A percentile compares a stretch with the other conserved stretches of the same genome.
These are phyloP conservation scores for Chlorella sp. DNA, from an alignment of 139 green algal species.

Conservation along the genomic window DNA sequence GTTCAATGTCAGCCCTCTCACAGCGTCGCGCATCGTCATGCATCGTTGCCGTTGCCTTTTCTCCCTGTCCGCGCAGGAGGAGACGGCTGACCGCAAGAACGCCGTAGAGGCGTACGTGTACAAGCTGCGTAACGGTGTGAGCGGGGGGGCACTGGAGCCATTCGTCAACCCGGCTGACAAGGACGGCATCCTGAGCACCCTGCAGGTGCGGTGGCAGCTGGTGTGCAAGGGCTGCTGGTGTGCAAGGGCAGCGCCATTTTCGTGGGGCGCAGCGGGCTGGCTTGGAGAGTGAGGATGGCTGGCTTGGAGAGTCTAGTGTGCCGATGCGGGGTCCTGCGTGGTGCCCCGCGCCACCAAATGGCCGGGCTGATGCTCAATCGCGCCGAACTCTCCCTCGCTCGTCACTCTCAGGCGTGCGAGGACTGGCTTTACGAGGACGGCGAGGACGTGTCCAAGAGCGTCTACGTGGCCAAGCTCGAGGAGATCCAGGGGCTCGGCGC, in stretches of 20 bases:
- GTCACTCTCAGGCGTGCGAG: constrained; percentile 68
- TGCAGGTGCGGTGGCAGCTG: background rate
- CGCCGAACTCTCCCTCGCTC: too few relatives aligned
- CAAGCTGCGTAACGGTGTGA: constrained; percentile 73
- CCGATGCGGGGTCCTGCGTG: too few relatives aligned
- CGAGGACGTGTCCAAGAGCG: constrained; percentile 88
- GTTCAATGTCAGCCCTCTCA: too few relatives aligned
- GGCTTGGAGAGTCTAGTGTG: too few relatives aligned
- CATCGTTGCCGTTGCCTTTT: too few relatives aligned
- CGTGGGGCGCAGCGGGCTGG: too few relatives aligned
- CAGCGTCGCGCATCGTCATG: too few relatives aligned
- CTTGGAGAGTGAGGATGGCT: too few relatives aligned
- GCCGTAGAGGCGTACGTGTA: constrained; percentile 94
- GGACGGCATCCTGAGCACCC: background rate
- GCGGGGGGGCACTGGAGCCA: background rate
- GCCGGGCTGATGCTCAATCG: too few relatives aligned
- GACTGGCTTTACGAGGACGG: constrained; percentile 99
- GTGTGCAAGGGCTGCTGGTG: background rate
- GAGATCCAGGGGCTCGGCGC: constrained; percentile 69
- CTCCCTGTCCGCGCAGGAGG: too few relatives aligned
- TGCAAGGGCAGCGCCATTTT: too few relatives aligned
- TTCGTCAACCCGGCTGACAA: constrained; percentile 27
- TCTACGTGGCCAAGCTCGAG: constrained; percentile 86
- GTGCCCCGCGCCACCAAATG: too few relatives aligned
- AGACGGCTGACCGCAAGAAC: constrained; percentile 96